Conservation (phyloP, 2,329 filamentous ascomycete genomes). For the Dactylella cylindrospora region DNA sequence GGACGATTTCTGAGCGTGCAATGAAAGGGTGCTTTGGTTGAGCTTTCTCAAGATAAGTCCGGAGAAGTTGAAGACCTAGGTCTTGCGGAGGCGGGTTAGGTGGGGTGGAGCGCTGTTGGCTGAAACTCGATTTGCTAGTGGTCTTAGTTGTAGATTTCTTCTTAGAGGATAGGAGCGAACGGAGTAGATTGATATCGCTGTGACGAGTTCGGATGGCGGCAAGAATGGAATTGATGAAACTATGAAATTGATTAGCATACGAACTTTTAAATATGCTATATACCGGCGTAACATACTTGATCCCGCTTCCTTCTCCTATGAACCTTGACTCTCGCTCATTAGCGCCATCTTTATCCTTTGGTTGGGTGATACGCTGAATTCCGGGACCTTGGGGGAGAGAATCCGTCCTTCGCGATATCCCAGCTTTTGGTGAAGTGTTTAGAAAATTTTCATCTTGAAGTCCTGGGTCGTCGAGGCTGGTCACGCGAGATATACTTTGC, state of each 20-base stretch:
- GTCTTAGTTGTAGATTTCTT: constrained; percentile 23
- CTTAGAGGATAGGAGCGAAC: constrained; percentile 37
- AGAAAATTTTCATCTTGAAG: constrained; percentile 22
- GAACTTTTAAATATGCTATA: neutral
- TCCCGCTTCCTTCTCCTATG: constrained; percentile 42
- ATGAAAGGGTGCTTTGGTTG: constrained; percentile 44
- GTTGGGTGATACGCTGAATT: constrained; percentile 35
- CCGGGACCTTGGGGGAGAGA: constrained; percentile 12
- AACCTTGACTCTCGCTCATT: constrained; percentile 39
- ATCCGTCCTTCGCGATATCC: constrained; percentile 17
- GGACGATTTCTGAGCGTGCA: constrained; percentile 36
- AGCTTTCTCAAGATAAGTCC: constrained; percentile 37
- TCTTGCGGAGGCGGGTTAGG: constrained; percentile 37
- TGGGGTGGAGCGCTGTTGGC: constrained; percentile 29
- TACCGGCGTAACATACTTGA: constrained; percentile 14
- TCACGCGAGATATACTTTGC: constrained; percentile 41
- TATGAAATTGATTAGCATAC: constrained; percentile 14
- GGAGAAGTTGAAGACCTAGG: constrained; percentile 41
- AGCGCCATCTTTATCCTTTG: constrained; percentile 36
- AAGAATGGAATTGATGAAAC: constrained; percentile 40
- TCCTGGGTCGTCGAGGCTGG: constrained; percentile 30
- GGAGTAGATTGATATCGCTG: constrained; percentile 40
- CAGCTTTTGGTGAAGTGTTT: constrained; percentile 22
- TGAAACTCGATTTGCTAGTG: constrained; percentile 33
- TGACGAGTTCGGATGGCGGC: constrained; percentile 39